These are phyloP conservation scores for Neurospora discreta DNA, from an alignment of 495 filamentous ascomycete genomes.

Conservation along the genomic window DNA sequence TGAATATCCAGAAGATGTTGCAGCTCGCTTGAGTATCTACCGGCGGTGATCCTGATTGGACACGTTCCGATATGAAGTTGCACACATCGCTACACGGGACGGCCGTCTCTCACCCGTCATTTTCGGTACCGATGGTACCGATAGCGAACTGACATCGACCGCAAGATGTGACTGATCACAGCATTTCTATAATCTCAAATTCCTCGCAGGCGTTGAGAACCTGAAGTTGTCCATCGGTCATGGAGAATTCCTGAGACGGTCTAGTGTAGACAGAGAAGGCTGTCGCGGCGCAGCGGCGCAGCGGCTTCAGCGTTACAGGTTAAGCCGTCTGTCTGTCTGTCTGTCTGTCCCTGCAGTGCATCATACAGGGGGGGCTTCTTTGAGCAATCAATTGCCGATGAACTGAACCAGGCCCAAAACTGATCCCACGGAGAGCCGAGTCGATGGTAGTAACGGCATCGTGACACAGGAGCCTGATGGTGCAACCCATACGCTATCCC, in stretches of 20 bases:
- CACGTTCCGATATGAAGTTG: background rate
- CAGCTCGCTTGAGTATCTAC: background rate
- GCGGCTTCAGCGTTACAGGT: background rate
- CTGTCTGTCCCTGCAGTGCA: background rate
- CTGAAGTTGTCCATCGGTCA: background rate
- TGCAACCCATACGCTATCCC: background rate
- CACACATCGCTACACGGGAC: background rate
- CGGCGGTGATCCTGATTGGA: background rate
- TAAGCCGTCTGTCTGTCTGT: background rate
- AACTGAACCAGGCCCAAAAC: background rate
- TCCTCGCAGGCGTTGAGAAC: background rate
- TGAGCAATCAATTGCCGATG: background rate
- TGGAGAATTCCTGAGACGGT: background rate
- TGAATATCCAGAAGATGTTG: background rate
- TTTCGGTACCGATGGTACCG: background rate
- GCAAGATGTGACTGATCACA: background rate
- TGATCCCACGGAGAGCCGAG: background rate
- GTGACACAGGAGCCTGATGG: background rate
- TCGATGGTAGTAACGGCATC: background rate
- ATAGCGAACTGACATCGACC: background rate
- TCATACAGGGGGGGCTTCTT: background rate
- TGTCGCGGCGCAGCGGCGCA: background rate
- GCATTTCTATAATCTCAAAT: background rate
- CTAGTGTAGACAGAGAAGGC: background rate
- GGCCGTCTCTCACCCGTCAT: background rate